Conservation (phyloP, 345 rosid species). For the Syzygium grande region DNA sequence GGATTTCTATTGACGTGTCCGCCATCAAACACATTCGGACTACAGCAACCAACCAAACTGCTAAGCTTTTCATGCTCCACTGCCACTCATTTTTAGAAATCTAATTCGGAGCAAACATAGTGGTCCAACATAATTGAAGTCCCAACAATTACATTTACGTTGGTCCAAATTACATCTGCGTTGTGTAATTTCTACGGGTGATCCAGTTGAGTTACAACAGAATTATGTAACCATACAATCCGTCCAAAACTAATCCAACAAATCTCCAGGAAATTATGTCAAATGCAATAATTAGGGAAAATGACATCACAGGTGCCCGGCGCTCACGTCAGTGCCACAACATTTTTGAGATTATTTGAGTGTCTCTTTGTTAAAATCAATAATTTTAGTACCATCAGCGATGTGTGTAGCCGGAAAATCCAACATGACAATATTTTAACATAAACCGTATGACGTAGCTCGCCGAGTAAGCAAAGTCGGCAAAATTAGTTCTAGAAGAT, state of each 20-base stretch:
- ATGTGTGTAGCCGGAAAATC: neutral
- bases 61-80: neutral
- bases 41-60: neutral
- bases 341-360: neutral
- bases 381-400: neutral
- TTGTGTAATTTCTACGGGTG: neutral
- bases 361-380: neutral
- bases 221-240: neutral
- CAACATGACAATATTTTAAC: neutral
- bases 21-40: neutral
- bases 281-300: neutral
- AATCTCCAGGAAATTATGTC: neutral
- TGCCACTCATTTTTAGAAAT: too few relatives aligned
- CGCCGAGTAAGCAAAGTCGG: neutral
- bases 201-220: too few relatives aligned
- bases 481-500: neutral
- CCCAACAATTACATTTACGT: too few relatives aligned
- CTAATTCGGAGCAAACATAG: neutral
- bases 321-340: neutral
- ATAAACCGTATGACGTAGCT: neutral
- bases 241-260: neutral
- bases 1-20: neutral
- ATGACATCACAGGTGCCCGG: rapidly evolving
- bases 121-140: neutral
- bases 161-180: neutral